phyloP scores from a whole-genome alignment of 345 rosid genomes.

The Mallotus nudiflorus region DNA sequence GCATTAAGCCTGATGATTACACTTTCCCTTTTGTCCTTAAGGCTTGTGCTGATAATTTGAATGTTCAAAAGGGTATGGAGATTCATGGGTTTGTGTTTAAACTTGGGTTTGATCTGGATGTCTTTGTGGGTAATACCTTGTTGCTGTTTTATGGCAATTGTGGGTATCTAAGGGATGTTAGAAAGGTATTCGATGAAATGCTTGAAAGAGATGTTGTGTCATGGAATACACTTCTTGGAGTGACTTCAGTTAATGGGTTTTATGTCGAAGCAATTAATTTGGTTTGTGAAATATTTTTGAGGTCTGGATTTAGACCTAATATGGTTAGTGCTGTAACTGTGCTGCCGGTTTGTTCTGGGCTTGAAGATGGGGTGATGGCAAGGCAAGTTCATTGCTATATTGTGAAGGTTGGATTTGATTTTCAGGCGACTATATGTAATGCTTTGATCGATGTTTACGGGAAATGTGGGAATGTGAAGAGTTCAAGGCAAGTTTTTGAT shows the following conservation, averaged over 20 bases:
- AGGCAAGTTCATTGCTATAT: slow-evolving; percentile 42
- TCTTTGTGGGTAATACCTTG: slow-evolving; percentile 48
- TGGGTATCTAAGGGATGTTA: slow-evolving; percentile 23
- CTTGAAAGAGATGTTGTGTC: slow-evolving; percentile 44
- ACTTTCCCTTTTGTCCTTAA: slow-evolving; percentile 53
- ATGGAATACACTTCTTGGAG: slow-evolving; percentile 42
- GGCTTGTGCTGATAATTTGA: slow-evolving; percentile 38
- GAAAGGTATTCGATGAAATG: slow-evolving; percentile 50
- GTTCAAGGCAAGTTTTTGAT: slow-evolving; percentile 37
- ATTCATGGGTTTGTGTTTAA: slow-evolving; percentile 57
- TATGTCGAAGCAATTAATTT: slow-evolving; percentile 31
- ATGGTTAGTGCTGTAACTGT: slow-evolving; percentile 38
- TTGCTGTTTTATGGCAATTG: slow-evolving; percentile 37
- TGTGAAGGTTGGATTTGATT: slow-evolving; percentile 44
- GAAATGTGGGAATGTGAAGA: slow-evolving; percentile 38
- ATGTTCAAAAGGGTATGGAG: slow-evolving; percentile 54
- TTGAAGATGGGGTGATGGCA: slow-evolving; percentile 31
- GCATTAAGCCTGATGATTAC: slow-evolving; percentile 46
- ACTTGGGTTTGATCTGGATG: slow-evolving; percentile 43
- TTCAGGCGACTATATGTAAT: slow-evolving; percentile 37
- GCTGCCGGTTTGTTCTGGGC: slow-evolving; percentile 5
- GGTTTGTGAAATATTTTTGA: slow-evolving; percentile 30
- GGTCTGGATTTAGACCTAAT: slow-evolving; percentile 36
- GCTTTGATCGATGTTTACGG: slow-evolving; percentile 53
- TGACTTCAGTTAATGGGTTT: slow-evolving; percentile 37